Evolutionary conservation across 1,284 basidiomycete species (phyloP).

Genomic region (Bondarzewia mesenterica): DNA sequence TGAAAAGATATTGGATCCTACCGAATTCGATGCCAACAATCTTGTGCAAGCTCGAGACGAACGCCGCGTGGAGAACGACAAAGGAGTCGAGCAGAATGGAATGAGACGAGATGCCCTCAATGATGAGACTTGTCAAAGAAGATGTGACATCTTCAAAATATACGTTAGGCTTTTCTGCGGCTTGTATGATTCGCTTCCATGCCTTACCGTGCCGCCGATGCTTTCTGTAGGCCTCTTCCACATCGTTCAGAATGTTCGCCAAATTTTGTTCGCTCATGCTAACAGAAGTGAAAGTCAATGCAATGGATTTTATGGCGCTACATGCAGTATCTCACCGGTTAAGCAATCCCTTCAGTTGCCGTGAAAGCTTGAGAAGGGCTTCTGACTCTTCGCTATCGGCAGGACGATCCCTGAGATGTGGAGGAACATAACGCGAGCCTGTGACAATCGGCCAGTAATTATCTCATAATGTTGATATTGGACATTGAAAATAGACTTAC

Average conservation of each 20-base stretch:
- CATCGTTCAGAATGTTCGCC: constrained; percentile 65
- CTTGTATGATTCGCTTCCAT: background rate
- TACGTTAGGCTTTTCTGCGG: background rate
- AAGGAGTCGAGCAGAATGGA: constrained; percentile 86
- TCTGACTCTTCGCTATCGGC: constrained; percentile 32
- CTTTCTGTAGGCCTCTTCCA: constrained; percentile 76
- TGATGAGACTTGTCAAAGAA: constrained; percentile 70
- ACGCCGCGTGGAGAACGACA: constrained; percentile 85
- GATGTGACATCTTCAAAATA: constrained; percentile 67
- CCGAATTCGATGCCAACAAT: constrained; percentile 89
- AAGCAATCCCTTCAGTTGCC: constrained; percentile 81
- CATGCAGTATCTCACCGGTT: constrained; percentile 57
- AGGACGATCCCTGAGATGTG: constrained; percentile 46
- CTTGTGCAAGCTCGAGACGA: constrained; percentile 81
- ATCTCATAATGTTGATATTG: too few relatives aligned
- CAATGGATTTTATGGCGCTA: constrained; percentile 4
- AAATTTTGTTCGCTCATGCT: constrained; percentile 93
- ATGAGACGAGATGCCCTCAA: constrained; percentile 78
- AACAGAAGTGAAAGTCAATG: background rate
- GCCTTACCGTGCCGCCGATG: constrained; percentile 72
- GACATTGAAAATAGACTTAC: background rate
- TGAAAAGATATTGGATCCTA: constrained; percentile 23
- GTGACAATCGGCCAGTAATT: too few relatives aligned
- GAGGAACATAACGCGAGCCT: constrained; percentile 53
- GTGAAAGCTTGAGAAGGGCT: constrained; percentile 56